Conservation (phyloP, 192 early-diverging fungal species). For the Chytriomyces sp. region DNA sequence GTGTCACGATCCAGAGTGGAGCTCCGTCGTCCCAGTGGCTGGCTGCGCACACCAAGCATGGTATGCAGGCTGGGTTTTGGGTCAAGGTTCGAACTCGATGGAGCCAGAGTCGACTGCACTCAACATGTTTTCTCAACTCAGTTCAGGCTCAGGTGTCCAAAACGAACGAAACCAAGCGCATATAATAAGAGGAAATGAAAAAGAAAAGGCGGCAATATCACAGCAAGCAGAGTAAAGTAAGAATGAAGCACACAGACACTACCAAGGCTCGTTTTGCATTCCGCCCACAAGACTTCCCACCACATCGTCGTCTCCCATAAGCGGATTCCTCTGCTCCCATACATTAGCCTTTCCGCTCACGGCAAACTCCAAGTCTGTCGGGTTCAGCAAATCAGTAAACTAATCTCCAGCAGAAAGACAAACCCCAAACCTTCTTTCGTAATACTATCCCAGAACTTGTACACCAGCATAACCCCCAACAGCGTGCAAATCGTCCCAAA, state of each 20-base stretch:
- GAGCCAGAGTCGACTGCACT: too few species aligned
- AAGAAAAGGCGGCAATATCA: background rate
- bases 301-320: constrained; percentile 48
- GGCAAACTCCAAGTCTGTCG: constrained; percentile 93
- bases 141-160: too few species aligned
- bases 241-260: background rate
- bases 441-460: constrained; percentile 99
- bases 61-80: too few species aligned
- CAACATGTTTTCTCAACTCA: too few species aligned
- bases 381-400: too few species aligned
- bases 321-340: constrained; percentile 79
- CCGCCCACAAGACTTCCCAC: background rate
- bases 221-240: background rate
- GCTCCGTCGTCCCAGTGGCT: too few species aligned
- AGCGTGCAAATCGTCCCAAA: constrained; percentile 90
- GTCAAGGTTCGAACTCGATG: too few species aligned
- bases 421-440: constrained; percentile 99
- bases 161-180: background rate
- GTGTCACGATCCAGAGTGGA: too few species aligned
- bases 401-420: too few species aligned
- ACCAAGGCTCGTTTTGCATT: background rate
- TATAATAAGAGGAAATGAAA: background rate
- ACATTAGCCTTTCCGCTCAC: constrained; percentile 81
- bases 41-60: too few species aligned
- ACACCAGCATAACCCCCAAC: constrained; percentile 97